Conservation (phyloP, 306 rosid species). For the Castanea crenata region DNA sequence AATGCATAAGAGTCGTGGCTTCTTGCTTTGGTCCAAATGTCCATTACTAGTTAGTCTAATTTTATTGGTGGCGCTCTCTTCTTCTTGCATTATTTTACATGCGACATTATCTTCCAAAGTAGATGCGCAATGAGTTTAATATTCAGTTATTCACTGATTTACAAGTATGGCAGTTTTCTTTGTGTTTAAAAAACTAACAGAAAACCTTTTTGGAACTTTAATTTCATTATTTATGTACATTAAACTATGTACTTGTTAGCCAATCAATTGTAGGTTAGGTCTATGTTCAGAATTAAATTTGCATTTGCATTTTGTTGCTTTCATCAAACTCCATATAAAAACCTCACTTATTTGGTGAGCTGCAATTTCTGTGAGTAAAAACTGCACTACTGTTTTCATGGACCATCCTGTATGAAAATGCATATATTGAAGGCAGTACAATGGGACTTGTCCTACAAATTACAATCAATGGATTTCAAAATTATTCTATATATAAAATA, state of each 20-base stretch:
- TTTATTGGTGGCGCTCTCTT: neutral
- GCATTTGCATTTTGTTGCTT: neutral
- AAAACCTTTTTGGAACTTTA: neutral
- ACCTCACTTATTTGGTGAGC: too few relatives aligned
- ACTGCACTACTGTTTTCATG: too few relatives aligned
- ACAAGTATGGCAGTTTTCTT: neutral
- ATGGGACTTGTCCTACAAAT: too few relatives aligned
- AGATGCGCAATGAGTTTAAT: neutral
- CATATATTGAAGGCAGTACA: too few relatives aligned
- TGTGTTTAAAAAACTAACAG: neutral
- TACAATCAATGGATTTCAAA: too few relatives aligned
- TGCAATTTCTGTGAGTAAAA: too few relatives aligned
- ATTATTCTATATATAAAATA: too few relatives aligned
- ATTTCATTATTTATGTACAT: neutral
- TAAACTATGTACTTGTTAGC: neutral
- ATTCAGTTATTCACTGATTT: neutral
- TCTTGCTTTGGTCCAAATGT: neutral
- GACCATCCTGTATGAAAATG: too few relatives aligned
- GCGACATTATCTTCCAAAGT: neutral
- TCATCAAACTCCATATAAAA: too few relatives aligned
- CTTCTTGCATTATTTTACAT: neutral
- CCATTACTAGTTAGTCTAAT: neutral
- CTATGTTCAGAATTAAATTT: neutral
- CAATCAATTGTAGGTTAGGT: neutral
- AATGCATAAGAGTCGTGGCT: neutral